phyloP scores from a whole-genome alignment of 2,329 filamentous ascomycete genomes.

The Fusarium falciforme region DNA sequence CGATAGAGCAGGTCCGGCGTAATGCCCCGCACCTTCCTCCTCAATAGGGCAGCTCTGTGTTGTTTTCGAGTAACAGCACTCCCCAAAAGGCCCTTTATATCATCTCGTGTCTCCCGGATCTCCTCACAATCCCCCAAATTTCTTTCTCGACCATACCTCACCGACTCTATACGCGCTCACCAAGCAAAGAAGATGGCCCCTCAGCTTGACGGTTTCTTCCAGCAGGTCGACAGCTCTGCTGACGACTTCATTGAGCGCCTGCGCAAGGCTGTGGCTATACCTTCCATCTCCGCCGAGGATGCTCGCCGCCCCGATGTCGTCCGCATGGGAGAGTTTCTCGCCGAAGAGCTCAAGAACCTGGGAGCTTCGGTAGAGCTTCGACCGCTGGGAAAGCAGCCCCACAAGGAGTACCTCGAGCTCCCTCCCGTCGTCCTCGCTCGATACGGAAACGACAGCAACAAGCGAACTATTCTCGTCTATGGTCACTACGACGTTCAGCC shows the following conservation, averaged over 20 bases:
- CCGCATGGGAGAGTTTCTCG: slow-evolving; percentile 95
- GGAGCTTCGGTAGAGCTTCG: slow-evolving; percentile 91
- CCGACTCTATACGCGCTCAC: slow-evolving; percentile 64
- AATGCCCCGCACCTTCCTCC: slow-evolving; percentile 61
- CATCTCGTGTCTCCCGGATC: slow-evolving; percentile 33
- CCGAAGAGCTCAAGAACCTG: slow-evolving; percentile 81
- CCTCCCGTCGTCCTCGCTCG: slow-evolving; percentile 92
- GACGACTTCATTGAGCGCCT: slow-evolving; percentile 90
- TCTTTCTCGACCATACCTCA: slow-evolving; percentile 60
- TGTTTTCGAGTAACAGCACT: slow-evolving; percentile 37
- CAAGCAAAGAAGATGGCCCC: slow-evolving; percentile 86
- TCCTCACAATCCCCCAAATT: slow-evolving; percentile 26
- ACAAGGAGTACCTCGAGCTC: slow-evolving; percentile 89
- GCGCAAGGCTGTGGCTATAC: slow-evolving; percentile 92
- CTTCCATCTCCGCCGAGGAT: slow-evolving; percentile 93
- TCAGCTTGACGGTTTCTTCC: slow-evolving; percentile 91
- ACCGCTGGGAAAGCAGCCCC: slow-evolving; percentile 89
- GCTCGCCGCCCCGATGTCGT: slow-evolving; percentile 91
- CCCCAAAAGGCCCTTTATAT: slow-evolving; percentile 42
- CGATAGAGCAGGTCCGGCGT: slow-evolving; percentile 44
- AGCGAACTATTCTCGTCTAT: slow-evolving; percentile 95
- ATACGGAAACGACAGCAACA: slow-evolving; percentile 91
- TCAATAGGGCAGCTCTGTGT: slow-evolving; percentile 46
- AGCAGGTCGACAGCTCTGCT: slow-evolving; percentile 85
- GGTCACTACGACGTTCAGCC: slow-evolving; percentile 99